A percentile compares a stretch with the other conserved stretches of the same genome.
phyloP scores from a whole-genome alignment of 2,329 filamentous ascomycete species.

The Lecanicillium sp. region DNA sequence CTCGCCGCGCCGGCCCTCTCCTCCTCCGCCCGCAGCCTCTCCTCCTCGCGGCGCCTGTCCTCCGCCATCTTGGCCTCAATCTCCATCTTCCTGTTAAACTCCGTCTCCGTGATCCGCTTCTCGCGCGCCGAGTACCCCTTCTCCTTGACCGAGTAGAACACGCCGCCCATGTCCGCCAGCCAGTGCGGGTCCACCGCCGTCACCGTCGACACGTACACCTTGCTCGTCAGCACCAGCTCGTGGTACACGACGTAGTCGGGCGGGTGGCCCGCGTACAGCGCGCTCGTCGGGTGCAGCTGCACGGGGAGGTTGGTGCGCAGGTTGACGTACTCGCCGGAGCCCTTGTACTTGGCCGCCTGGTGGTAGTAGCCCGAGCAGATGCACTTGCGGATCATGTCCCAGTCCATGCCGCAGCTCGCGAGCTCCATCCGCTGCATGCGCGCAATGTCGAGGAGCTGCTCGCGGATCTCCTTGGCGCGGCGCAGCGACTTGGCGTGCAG shows the following conservation, averaged over 20 bases:
- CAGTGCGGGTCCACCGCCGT: constrained; percentile 95
- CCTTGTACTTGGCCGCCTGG: constrained; percentile 92
- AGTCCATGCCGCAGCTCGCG: constrained; percentile 87
- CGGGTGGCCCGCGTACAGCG: constrained; percentile 89
- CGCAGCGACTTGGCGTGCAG: constrained; percentile 91
- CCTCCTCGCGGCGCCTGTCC: constrained; percentile 66
- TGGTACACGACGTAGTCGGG: constrained; percentile 98
- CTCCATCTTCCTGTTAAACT: constrained; percentile 90
- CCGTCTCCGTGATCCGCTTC: constrained; percentile 79
- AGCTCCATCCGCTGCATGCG: constrained; percentile 85
- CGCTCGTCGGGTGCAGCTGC: constrained; percentile 88
- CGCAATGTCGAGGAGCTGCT: constrained; percentile 93
- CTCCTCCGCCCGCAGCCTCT: constrained; percentile 45
- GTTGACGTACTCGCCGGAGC: constrained; percentile 96
- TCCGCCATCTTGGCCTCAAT: constrained; percentile 89
- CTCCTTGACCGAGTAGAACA: constrained; percentile 96
- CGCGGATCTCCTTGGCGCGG: constrained; percentile 86
- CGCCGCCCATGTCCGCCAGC: constrained; percentile 91
- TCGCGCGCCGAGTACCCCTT: constrained; percentile 89
- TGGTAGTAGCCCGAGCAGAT: constrained; percentile 98
- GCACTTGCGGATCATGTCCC: constrained; percentile 91
- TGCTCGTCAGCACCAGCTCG: constrained; percentile 91
- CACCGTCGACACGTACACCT: constrained; percentile 97
- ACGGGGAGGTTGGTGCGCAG: constrained; percentile 90
- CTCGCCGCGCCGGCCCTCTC: constrained; percentile 36